A percentile compares a stretch with the other conserved stretches of the same genome.
Conservation (phyloP, 768 basidiomycete species). For the Kwoniella heveanensis region DNA sequence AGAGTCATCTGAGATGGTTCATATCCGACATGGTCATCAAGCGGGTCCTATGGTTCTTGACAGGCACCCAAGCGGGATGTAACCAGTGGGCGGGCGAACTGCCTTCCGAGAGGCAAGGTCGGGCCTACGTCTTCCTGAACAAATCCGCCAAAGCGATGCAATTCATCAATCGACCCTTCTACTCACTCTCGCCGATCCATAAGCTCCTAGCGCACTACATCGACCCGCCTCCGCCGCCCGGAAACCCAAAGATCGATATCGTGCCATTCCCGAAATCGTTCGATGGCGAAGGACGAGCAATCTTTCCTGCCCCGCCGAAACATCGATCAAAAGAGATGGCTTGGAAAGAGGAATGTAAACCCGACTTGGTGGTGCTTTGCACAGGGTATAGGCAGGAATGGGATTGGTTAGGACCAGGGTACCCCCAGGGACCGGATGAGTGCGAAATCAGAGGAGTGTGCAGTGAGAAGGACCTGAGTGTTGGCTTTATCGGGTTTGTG, state of each 20-base stretch:
- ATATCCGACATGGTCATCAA: slow-evolving; percentile 65
- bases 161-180: slow-evolving; percentile 65
- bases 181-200: slow-evolving; percentile 59
- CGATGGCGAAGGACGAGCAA: slow-evolving; percentile 58
- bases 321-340: slow-evolving; percentile 56
- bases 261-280: slow-evolving; percentile 64
- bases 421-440: slow-evolving; percentile 47
- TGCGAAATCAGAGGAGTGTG: slow-evolving; percentile 49
- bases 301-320: slow-evolving; percentile 58
- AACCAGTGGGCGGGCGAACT: slow-evolving; percentile 70
- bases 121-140: slow-evolving; percentile 69
- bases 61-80: slow-evolving; percentile 63
- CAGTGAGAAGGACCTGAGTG: slow-evolving; percentile 57
- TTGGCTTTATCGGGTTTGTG: slow-evolving; percentile 65
- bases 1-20: slow-evolving; percentile 65
- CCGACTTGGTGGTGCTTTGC: slow-evolving; percentile 41
- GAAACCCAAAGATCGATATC: slow-evolving; percentile 59
- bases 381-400: slow-evolving; percentile 57
- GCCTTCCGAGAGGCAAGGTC: slow-evolving; percentile 62
- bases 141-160: slow-evolving; percentile 63
- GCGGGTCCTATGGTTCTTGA: slow-evolving; percentile 65
- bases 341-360: slow-evolving; percentile 44
- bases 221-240: slow-evolving; percentile 61
- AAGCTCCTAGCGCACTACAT: slow-evolving; percentile 64
- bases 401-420: slow-evolving; percentile 49